These are phyloP conservation scores for Colletotrichum shisoi DNA, from an alignment of 2,329 filamentous ascomycete species.

Conservation along the genomic window DNA sequence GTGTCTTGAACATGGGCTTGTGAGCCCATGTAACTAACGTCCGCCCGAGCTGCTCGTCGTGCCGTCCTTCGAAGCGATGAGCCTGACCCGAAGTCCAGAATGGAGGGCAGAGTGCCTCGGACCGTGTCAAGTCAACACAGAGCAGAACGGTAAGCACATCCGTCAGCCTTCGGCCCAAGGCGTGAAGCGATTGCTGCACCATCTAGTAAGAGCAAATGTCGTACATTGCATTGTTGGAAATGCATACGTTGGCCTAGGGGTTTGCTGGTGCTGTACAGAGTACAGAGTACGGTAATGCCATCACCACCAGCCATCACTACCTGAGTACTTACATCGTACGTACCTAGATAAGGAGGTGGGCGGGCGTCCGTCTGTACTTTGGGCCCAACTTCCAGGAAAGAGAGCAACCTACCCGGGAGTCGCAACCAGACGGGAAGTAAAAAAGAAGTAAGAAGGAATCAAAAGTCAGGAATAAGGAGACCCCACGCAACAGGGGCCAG, in stretches of 20 bases:
- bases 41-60: not conserved
- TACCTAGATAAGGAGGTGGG: too few species aligned
- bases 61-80: not conserved
- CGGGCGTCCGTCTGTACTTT: not conserved
- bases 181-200: too few species aligned
- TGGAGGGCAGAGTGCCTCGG: not conserved
- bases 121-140: not conserved
- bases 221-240: not conserved
- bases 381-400: not conserved
- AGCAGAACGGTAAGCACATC: too few species aligned
- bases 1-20: conserved; percentile 5
- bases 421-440: conserved; percentile 1
- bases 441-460: conserved; percentile 11
- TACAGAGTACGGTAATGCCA: too few species aligned
- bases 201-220: too few species aligned
- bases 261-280: not conserved
- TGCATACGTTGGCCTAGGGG: not conserved
- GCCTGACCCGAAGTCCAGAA: not conserved
- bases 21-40: conserved; percentile 15
- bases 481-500: not conserved
- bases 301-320: too few species aligned
- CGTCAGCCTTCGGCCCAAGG: too few species aligned
- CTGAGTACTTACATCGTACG: too few species aligned
- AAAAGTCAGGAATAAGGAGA: too few species aligned
- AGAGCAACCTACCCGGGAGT: too few species aligned